These are phyloP conservation scores for Phytopythium aichiense DNA, from an alignment of 352 stramenopile species.

Conservation along the genomic window DNA sequence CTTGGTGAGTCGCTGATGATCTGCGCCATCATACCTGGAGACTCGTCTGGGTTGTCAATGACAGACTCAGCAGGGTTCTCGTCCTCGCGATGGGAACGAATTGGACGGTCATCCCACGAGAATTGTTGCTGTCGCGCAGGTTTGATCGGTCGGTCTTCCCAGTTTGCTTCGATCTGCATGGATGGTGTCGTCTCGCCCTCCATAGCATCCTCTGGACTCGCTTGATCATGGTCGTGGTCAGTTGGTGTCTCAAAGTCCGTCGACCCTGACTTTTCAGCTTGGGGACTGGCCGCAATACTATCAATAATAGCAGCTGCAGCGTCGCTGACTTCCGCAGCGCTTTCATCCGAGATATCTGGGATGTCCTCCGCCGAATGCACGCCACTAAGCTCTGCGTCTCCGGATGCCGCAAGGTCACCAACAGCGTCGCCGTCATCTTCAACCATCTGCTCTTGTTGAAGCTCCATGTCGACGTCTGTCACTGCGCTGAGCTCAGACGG, in stretches of 20 bases:
- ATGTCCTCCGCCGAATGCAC: neutral
- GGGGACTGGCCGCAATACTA: too few relatives aligned
- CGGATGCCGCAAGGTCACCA: neutral
- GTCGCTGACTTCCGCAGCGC: neutral
- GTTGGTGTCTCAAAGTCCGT: neutral
- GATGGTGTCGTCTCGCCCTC: neutral
- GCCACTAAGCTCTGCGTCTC: neutral
- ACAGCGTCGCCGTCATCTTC: neutral
- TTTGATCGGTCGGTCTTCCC: conserved; percentile 14
- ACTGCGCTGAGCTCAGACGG: neutral
- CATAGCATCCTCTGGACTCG: neutral
- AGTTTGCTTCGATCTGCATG: neutral
- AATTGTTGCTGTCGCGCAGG: conserved; percentile 1
- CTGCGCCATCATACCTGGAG: neutral
- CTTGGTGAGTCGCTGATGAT: neutral
- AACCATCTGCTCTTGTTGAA: neutral
- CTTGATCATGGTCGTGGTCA: neutral
- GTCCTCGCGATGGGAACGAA: neutral
- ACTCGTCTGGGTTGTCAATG: neutral
- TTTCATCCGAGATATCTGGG: neutral
- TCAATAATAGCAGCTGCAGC: neutral
- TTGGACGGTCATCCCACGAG: conserved; percentile 15
- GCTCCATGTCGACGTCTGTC: neutral
- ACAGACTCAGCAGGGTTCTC: neutral
- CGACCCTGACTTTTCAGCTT: neutral